A percentile compares a stretch with the other conserved stretches of the same genome.
These are phyloP conservation scores for Garcia nutans DNA, from an alignment of 345 rosid genomes.

Conservation along the genomic window DNA sequence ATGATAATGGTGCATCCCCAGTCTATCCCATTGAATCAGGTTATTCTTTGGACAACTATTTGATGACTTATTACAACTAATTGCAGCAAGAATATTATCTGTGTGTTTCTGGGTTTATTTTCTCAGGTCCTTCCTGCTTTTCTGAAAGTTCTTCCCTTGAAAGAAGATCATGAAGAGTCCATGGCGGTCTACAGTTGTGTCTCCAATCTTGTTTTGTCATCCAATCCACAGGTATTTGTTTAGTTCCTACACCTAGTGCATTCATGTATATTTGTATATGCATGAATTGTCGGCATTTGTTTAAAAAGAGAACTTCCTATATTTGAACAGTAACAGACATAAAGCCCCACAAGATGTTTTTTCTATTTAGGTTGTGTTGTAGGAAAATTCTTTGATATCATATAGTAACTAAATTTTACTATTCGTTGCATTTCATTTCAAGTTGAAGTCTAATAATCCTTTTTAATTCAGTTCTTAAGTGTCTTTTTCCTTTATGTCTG, in stretches of 20 bases:
- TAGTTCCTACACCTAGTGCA: background rate
- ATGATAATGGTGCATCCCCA: constrained; percentile 93
- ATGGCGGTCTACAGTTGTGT: constrained; percentile 81
- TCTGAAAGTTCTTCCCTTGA: constrained; percentile 83
- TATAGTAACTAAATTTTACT: background rate
- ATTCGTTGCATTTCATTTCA: background rate
- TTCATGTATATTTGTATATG: background rate
- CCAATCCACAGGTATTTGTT: constrained; percentile 70
- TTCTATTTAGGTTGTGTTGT: background rate
- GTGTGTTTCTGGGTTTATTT: constrained; percentile 13
- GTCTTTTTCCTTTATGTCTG: background rate
- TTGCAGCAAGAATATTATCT: background rate
- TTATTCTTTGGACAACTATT: constrained; percentile 19
- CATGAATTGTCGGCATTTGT: background rate
- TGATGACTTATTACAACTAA: background rate
- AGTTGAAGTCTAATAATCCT: background rate
- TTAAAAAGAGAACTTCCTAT: background rate
- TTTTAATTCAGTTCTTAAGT: background rate
- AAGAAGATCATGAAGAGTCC: constrained; percentile 95
- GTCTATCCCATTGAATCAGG: constrained; percentile 86
- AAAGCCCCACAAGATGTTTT: background rate
- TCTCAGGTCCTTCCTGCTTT: constrained; percentile 89
- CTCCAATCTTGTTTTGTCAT: constrained; percentile 70
- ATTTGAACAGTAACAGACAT: background rate
- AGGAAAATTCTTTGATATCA: background rate